These are phyloP conservation scores for Aspergillus carbonarius DNA, from an alignment of 2,329 filamentous ascomycete species.

Conservation along the genomic window DNA sequence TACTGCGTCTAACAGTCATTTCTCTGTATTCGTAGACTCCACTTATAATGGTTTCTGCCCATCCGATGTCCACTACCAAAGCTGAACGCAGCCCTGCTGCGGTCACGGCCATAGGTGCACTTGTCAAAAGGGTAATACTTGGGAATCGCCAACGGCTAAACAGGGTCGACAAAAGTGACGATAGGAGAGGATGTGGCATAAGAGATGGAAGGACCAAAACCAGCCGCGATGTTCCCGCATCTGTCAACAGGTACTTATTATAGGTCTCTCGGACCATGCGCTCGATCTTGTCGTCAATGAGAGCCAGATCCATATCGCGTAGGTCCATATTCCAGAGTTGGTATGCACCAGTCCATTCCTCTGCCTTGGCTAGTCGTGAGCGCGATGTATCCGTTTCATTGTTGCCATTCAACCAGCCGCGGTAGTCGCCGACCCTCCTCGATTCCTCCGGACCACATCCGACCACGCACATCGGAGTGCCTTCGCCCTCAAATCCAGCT, in stretches of 20 bases:
- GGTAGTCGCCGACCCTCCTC: conserved; percentile 77
- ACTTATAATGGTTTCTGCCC: conserved; percentile 84
- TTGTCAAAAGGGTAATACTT: conserved; percentile 75
- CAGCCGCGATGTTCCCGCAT: conserved; percentile 68
- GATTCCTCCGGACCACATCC: conserved; percentile 73
- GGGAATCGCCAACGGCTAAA: conserved; percentile 81
- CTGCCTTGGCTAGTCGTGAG: conserved; percentile 27
- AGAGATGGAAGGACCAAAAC: conserved; percentile 74
- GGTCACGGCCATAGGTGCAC: conserved; percentile 69
- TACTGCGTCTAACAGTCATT: conserved; percentile 66
- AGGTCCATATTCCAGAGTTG: conserved; percentile 81
- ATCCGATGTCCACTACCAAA: conserved; percentile 85
- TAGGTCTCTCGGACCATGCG: conserved; percentile 77
- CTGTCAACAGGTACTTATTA: conserved; percentile 65
- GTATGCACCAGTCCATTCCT: conserved; percentile 49
- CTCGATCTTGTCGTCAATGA: conserved; percentile 86
- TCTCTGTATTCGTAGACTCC: conserved; percentile 89
- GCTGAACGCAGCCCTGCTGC: conserved; percentile 83
- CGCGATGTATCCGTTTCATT: conserved; percentile 47
- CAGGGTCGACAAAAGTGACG: conserved; percentile 70
- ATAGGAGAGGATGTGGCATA: conserved; percentile 74
- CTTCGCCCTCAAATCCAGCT: conserved; percentile 84
- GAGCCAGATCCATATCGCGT: conserved; percentile 68
- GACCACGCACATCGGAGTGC: conserved; percentile 67
- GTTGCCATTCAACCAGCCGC: conserved; percentile 63